Evolutionary conservation across 2,329 filamentous ascomycete genomes (phyloP).

Genomic region (Colletotrichum spaethianum): DNA sequence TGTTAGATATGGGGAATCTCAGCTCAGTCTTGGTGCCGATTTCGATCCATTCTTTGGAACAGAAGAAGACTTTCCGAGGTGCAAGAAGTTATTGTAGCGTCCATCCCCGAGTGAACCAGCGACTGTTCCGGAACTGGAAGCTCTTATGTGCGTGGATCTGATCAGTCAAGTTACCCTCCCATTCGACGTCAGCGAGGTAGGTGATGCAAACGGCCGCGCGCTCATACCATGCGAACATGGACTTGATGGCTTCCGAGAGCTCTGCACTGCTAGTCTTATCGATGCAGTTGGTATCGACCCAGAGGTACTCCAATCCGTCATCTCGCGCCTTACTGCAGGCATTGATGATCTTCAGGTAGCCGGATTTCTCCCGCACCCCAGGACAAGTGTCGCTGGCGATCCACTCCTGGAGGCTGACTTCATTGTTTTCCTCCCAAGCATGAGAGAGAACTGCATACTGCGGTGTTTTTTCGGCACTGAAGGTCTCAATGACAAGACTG

Average conservation of each 20-base stretch:
- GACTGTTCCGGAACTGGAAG: conserved; percentile 14
- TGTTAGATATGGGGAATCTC: conserved; percentile 18
- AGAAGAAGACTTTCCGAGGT: conserved; percentile 49
- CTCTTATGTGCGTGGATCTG: conserved; percentile 9
- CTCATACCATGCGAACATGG: conserved; percentile 53
- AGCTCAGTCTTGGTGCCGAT: conserved; percentile 46
- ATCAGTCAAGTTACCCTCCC: background rate
- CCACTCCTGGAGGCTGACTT: conserved; percentile 48
- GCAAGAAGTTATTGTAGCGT: conserved; percentile 78
- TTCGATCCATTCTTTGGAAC: conserved; percentile 45
- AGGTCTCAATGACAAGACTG: conserved; percentile 44
- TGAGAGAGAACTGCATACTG: conserved; percentile 55
- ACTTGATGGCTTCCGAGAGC: conserved; percentile 44
- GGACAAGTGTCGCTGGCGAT: background rate
- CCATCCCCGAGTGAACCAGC: conserved; percentile 62
- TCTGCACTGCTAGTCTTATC: conserved; percentile 51
- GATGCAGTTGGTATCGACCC: conserved; percentile 52
- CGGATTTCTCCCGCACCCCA: conserved; percentile 19
- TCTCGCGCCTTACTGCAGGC: conserved; percentile 26
- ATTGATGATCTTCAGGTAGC: conserved; percentile 28
- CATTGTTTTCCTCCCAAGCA: conserved; percentile 50
- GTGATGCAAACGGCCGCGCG: conserved; percentile 46
- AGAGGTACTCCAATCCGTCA: conserved; percentile 43
- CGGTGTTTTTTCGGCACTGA: conserved; percentile 39
- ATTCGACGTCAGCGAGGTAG: conserved; percentile 41